These are phyloP conservation scores for Pythium angustatum DNA, from an alignment of 352 stramenopile genomes.

Conservation along the genomic window DNA sequence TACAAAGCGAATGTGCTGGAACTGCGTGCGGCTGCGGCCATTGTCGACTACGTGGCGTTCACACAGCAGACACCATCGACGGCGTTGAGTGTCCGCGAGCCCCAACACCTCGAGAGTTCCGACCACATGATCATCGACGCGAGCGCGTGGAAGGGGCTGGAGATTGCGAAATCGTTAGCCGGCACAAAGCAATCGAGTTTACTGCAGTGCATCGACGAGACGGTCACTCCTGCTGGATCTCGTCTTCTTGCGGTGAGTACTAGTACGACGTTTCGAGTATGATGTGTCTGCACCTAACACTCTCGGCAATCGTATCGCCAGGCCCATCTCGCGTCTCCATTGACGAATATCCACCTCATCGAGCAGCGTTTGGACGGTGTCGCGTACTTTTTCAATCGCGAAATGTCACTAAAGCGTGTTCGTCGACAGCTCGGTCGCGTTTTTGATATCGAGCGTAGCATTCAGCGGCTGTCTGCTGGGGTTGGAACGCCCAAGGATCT, in stretches of 20 bases:
- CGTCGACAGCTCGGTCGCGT: constrained; percentile 59
- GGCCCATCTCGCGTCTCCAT: constrained; percentile 63
- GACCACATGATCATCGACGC: constrained; percentile 83
- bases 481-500: constrained; percentile 70
- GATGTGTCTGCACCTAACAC: background rate
- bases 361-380: constrained; percentile 55
- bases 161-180: constrained; percentile 60
- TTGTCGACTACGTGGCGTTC: constrained; percentile 71
- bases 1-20: background rate
- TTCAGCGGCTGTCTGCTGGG: constrained; percentile 63
- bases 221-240: constrained; percentile 61
- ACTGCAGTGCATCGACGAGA: constrained; percentile 65
- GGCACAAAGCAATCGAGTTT: constrained; percentile 65
- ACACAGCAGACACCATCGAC: constrained; percentile 41
- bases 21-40: constrained; percentile 34
- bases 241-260: constrained; percentile 58
- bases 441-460: constrained; percentile 71
- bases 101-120: constrained; percentile 60
- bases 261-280: background rate
- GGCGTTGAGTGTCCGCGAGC: constrained; percentile 36
- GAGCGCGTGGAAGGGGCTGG: constrained; percentile 70
- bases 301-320: constrained; percentile 14
- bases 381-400: constrained; percentile 46
- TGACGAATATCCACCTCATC: constrained; percentile 60
- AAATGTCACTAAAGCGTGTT: constrained; percentile 47